Percentiles rank a stretch among this genome's conserved stretches.
phyloP scores from a whole-genome alignment of 768 basidiomycete genomes.

The Tricholoma furcatifolium region DNA sequence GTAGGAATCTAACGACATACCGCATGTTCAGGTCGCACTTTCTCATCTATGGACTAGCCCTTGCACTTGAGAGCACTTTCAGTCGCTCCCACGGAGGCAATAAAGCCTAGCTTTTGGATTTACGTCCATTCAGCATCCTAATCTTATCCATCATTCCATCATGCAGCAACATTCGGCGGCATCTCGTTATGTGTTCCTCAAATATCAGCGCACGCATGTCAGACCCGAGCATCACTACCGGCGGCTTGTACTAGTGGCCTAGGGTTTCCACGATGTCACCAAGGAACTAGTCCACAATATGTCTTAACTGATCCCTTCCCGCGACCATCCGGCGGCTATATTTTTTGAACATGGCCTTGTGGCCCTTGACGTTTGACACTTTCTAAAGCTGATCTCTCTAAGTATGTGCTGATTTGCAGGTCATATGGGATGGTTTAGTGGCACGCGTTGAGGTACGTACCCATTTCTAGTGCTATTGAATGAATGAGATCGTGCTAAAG shows the following conservation, averaged over 20 bases:
- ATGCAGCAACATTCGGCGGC: background rate
- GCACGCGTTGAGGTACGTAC: too few species aligned
- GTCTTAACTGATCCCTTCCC: background rate
- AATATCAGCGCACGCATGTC: background rate
- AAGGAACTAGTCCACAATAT: background rate
- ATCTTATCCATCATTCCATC: background rate
- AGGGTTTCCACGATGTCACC: conserved; percentile 3
- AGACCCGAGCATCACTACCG: background rate
- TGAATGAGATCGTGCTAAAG: conserved; percentile 1
- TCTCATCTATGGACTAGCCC: too few species aligned
- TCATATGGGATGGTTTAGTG: background rate
- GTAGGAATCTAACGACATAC: too few species aligned
- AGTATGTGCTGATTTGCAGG: background rate
- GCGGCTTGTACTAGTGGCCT: background rate
- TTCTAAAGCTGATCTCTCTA: background rate
- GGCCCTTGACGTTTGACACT: background rate
- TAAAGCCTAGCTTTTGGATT: too few species aligned
- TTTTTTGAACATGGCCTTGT: background rate
- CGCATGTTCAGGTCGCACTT: too few species aligned
- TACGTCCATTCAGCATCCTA: background rate
- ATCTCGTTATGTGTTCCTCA: background rate
- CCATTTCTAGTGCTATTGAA: background rate
- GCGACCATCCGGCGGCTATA: conserved; percentile 2
- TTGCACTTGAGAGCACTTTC: too few species aligned
- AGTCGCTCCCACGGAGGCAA: too few species aligned